phyloP scores from a whole-genome alignment of 352 stramenopile species.

The Phytophthora nicotianae region DNA sequence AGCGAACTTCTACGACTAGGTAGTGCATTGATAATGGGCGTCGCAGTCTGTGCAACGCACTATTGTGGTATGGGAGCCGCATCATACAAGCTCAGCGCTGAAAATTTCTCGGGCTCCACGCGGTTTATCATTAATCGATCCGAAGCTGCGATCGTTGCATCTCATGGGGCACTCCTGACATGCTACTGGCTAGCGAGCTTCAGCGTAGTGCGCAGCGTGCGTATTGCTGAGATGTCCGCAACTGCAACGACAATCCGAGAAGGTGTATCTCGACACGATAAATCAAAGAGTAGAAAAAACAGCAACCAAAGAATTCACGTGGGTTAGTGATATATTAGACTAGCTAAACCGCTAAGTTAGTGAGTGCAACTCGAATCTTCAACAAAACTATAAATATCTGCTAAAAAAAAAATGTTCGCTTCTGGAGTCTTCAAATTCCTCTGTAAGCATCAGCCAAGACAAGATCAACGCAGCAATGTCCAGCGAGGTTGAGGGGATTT shows the following conservation, averaged over 20 bases:
- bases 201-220: slow-evolving; percentile 31
- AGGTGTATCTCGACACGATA: slow-evolving; percentile 17
- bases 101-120: slow-evolving; percentile 39
- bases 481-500: slow-evolving; percentile 18
- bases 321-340: slow-evolving; percentile 1
- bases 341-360: background rate
- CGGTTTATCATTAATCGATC: slow-evolving; percentile 43
- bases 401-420: background rate
- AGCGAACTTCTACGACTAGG: slow-evolving; percentile 51
- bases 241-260: slow-evolving; percentile 25
- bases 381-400: background rate
- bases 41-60: slow-evolving; percentile 65
- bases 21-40: slow-evolving; percentile 63
- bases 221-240: slow-evolving; percentile 26
- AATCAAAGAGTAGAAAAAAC: slow-evolving; percentile 19
- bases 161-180: slow-evolving; percentile 47
- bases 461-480: slow-evolving; percentile 9
- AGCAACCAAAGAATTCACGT: slow-evolving; percentile 19
- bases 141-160: slow-evolving; percentile 36
- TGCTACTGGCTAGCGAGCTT: slow-evolving; percentile 65
- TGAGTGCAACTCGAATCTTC: background rate
- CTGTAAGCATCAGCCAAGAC: background rate
- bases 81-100: slow-evolving; percentile 35
- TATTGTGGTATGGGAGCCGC: slow-evolving; percentile 56
- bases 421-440: background rate